A percentile compares a stretch with the other conserved stretches of the same genome.
Evolutionary conservation across 164 flowering plant genomes (phyloP).

Genomic region (Liquidambar formosana): DNA sequence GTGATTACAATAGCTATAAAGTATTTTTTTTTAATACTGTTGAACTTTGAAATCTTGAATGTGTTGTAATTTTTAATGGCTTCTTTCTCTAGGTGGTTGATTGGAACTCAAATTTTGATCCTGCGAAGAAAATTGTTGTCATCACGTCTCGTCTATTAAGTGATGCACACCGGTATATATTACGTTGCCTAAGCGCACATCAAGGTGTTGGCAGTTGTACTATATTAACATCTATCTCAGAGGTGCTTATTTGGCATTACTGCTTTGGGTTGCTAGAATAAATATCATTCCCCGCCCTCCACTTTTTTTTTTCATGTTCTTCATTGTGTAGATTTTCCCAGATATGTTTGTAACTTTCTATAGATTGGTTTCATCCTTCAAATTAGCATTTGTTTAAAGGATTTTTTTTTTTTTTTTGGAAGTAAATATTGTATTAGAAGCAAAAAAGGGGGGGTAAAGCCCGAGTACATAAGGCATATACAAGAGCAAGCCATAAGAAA

Average conservation of each 20-base stretch:
- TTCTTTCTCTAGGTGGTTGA: constrained; percentile 54
- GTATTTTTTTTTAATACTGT: background rate
- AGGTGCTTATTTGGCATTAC: constrained; percentile 53
- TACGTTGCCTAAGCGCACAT: constrained; percentile 78
- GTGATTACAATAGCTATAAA: background rate
- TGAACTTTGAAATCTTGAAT: background rate
- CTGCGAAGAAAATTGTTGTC: constrained; percentile 64
- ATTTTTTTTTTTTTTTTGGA: too few relatives aligned
- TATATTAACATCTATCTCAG: constrained; percentile 84
- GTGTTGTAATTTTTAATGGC: background rate
- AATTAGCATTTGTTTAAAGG: too few relatives aligned
- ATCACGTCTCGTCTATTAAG: constrained; percentile 83
- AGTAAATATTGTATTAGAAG: too few relatives aligned
- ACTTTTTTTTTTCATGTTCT: background rate
- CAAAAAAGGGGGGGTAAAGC: too few relatives aligned
- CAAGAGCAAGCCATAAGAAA: too few relatives aligned
- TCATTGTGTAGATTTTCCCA: background rate
- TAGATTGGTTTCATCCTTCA: too few relatives aligned
- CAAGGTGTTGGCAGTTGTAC: constrained; percentile 55
- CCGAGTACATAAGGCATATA: too few relatives aligned
- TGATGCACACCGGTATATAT: constrained; percentile 89
- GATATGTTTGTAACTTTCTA: background rate
- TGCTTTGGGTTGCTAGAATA: background rate
- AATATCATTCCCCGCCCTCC: background rate
- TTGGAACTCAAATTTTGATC: constrained; percentile 49